Percentiles rank a stretch among this genome's conserved stretches.
Evolutionary conservation across 148 eudicot genomes (phyloP).

Genomic region (Hydrangea macrophylla): DNA sequence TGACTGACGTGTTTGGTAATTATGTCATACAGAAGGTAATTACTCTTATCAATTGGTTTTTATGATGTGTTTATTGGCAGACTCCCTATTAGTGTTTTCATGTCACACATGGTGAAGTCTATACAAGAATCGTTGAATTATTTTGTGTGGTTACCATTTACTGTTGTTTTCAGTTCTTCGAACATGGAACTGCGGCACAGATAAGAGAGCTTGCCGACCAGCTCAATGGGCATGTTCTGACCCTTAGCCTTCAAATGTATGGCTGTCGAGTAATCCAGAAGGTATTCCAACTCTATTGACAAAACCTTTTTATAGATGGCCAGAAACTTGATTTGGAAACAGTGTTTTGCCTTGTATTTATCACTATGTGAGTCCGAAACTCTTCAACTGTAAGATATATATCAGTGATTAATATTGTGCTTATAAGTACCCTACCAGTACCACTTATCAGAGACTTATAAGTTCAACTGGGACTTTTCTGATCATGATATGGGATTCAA

Average conservation of each 20-base stretch:
- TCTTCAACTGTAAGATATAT: background rate
- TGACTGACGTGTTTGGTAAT: slow-evolving; percentile 94
- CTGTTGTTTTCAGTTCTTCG: slow-evolving; percentile 57
- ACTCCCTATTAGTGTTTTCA: background rate
- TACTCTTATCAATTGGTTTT: background rate
- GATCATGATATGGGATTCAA: background rate
- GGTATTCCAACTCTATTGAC: slow-evolving; percentile 35
- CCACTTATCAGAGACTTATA: background rate
- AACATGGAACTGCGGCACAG: slow-evolving; percentile 80
- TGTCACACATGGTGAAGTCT: background rate
- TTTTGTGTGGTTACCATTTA: slow-evolving; percentile 7
- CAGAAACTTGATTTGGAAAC: slow-evolving; percentile 5
- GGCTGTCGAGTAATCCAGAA: slow-evolving; percentile 98
- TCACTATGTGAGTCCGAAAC: background rate
- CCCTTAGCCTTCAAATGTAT: slow-evolving; percentile 96
- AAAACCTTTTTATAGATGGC: too few relatives aligned
- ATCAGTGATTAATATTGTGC: too few relatives aligned
- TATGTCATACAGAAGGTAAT: slow-evolving; percentile 87
- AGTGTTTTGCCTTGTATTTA: background rate
- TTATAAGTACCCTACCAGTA: background rate
- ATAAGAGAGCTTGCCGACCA: slow-evolving; percentile 78
- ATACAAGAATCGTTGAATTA: background rate
- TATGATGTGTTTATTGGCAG: background rate
- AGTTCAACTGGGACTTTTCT: background rate
- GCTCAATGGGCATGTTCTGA: slow-evolving; percentile 73